A percentile compares a stretch with the other conserved stretches of the same genome.
Conservation (phyloP, 2,329 filamentous ascomycete species). For the Monosporascus sp. region DNA sequence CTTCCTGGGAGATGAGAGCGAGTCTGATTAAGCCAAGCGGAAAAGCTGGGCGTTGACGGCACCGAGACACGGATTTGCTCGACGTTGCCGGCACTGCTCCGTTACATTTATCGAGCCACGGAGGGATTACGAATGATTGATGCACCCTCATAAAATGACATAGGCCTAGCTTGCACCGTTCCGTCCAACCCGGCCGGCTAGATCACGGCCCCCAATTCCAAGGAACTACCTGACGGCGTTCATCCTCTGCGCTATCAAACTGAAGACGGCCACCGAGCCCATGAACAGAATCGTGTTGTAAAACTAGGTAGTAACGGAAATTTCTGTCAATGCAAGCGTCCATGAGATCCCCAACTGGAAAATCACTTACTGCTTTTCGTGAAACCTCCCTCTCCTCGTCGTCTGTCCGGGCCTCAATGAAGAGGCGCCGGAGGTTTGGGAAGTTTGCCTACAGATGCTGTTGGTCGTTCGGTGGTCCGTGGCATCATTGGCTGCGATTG, state of each 20-base stretch:
- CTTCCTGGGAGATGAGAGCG: conserved; percentile 66
- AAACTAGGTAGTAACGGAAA: conserved; percentile 55
- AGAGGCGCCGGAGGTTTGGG: conserved; percentile 91
- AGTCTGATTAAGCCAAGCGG: conserved; percentile 44
- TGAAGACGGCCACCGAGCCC: conserved; percentile 92
- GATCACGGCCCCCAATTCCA: neutral
- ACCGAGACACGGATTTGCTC: too few relatives aligned
- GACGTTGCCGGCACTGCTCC: too few relatives aligned
- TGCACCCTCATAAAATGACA: neutral
- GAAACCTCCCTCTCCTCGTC: conserved; percentile 94
- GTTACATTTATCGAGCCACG: too few relatives aligned
- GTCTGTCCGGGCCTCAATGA: conserved; percentile 89
- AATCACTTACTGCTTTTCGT: conserved; percentile 70
- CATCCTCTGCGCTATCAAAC: conserved; percentile 85
- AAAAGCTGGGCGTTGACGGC: neutral
- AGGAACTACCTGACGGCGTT: conserved; percentile 38
- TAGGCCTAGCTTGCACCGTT: neutral
- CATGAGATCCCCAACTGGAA: neutral
- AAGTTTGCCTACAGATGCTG: conserved; percentile 58
- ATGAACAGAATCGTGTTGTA: conserved; percentile 97
- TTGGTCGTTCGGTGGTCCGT: neutral
- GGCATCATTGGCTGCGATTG: neutral
- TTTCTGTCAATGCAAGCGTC: too few relatives aligned
- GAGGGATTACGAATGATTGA: too few relatives aligned
- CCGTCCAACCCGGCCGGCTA: neutral